A percentile compares a stretch with the other conserved stretches of the same genome.
Evolutionary conservation across 2,329 filamentous ascomycete genomes (phyloP).

Genomic region (Cercospora zeae-maydis): DNA sequence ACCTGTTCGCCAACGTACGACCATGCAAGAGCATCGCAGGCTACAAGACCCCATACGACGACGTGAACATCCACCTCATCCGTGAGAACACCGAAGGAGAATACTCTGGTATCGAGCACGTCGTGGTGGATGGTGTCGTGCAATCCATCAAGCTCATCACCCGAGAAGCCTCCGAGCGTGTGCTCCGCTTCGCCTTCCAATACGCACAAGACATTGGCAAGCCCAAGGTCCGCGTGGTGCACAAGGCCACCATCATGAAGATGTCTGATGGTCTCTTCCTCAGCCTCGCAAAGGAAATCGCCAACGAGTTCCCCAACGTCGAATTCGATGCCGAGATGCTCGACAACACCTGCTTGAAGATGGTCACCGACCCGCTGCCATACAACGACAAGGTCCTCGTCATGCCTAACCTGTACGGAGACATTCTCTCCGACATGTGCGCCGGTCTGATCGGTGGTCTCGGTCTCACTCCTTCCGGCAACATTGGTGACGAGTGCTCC

Average conservation of each 20-base stretch:
- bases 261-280: conserved; percentile 99
- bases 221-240: conserved; percentile 94
- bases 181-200: conserved; percentile 96
- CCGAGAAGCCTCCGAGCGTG: conserved; percentile 86
- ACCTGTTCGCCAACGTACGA: conserved; percentile 98
- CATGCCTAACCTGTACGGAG: conserved; percentile 96
- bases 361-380: conserved; percentile 89
- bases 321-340: conserved; percentile 97
- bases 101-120: conserved; percentile 98
- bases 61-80: conserved; percentile 95
- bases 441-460: conserved; percentile 97
- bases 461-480: conserved; percentile 93
- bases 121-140: conserved; percentile 95
- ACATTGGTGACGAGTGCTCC: conserved; percentile 98
- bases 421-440: conserved; percentile 99
- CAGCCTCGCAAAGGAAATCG: conserved; percentile 74
- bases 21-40: conserved; percentile 95
- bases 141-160: conserved; percentile 99
- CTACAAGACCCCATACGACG: conserved; percentile 98
- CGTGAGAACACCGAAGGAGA: conserved; percentile 99
- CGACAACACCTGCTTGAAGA: conserved; percentile 99
- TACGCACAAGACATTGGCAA: conserved; percentile 89
- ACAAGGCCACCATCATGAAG: conserved; percentile 99
- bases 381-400: conserved; percentile 99
- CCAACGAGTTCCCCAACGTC: conserved; percentile 92